These are phyloP conservation scores for Lupinus albus DNA, from an alignment of 306 rosid species.

Conservation along the genomic window DNA sequence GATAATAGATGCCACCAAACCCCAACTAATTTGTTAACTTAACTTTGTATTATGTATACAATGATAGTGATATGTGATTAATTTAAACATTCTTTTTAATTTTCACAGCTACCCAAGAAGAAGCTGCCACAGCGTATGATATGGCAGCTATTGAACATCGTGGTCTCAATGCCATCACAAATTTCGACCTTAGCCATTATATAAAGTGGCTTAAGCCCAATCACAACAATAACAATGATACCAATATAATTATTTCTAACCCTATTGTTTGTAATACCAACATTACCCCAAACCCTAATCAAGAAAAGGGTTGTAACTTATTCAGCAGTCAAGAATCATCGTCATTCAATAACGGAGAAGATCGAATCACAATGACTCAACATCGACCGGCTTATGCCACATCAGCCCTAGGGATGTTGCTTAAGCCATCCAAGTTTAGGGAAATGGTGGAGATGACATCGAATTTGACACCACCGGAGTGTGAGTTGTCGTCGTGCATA, in stretches of 20 bases:
- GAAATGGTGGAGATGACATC: slow-evolving; percentile 76
- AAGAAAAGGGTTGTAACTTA: slow-evolving; percentile 38
- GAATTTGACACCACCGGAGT: slow-evolving; percentile 36
- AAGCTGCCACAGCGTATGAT: slow-evolving; percentile 95
- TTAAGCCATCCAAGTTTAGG: slow-evolving; percentile 76
- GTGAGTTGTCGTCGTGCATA: slow-evolving; percentile 42
- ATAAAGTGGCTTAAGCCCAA: slow-evolving; percentile 74
- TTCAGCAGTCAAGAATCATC: slow-evolving; percentile 31
- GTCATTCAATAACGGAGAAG: slow-evolving; percentile 19
- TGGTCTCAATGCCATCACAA: slow-evolving; percentile 90
- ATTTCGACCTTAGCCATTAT: slow-evolving; percentile 88
- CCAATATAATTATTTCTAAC: slow-evolving; percentile 5
- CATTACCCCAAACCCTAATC: slow-evolving; percentile 36
- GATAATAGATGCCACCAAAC: slow-evolving; percentile 16
- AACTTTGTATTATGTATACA: slow-evolving; percentile 1
- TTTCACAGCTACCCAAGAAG: slow-evolving; percentile 87
- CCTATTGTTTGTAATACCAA: slow-evolving; percentile 22
- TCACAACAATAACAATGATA: neutral
- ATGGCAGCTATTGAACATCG: slow-evolving; percentile 96
- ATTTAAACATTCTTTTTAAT: neutral
- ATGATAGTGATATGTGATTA: slow-evolving; percentile 12
- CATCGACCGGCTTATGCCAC: slow-evolving; percentile 44
- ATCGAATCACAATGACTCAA: slow-evolving; percentile 23
- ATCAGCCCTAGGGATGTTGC: slow-evolving; percentile 70
- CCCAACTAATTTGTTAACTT: slow-evolving; percentile 34